A percentile compares a stretch with the other conserved stretches of the same genome.
Evolutionary conservation across 164 flowering plant species (phyloP).

Genomic region (Tetrastigma voinierianum): DNA sequence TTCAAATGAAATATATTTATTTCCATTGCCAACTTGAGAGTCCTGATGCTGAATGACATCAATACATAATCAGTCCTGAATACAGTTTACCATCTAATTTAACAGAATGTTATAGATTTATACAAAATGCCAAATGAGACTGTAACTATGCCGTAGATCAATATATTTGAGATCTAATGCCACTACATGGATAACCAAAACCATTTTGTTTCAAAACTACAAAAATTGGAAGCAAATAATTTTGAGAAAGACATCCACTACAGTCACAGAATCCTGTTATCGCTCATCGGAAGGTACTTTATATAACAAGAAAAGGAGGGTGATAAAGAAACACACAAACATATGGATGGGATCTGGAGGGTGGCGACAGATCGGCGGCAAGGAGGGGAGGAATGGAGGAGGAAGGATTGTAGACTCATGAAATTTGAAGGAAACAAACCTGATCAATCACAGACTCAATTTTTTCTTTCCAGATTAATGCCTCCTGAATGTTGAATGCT

Average conservation of each 20-base stretch:
- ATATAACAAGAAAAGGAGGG: background rate
- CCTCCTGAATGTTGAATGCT: conserved; percentile 98
- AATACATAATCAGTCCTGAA: conserved; percentile 4
- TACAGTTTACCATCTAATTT: background rate
- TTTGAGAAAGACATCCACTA: background rate
- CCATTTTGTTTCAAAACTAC: background rate
- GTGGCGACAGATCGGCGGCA: too few species aligned
- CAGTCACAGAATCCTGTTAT: background rate
- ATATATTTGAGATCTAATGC: background rate
- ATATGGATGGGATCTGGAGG: too few species aligned
- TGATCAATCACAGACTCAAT: conserved; percentile 91
- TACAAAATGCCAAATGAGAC: background rate
- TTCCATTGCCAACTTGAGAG: conserved; percentile 64
- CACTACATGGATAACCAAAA: background rate
- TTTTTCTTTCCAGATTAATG: conserved; percentile 91
- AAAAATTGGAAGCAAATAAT: background rate
- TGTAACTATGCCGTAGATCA: background rate
- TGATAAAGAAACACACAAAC: background rate
- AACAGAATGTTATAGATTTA: background rate
- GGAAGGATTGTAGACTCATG: background rate
- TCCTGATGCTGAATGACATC: conserved; percentile 72
- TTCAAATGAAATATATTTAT: conserved; percentile 78
- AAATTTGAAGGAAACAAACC: conserved; percentile 37
- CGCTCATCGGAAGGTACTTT: background rate
- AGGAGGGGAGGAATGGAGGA: background rate